phyloP scores from a whole-genome alignment of 2,329 filamentous ascomycete species.

The Alternaria alternata region DNA sequence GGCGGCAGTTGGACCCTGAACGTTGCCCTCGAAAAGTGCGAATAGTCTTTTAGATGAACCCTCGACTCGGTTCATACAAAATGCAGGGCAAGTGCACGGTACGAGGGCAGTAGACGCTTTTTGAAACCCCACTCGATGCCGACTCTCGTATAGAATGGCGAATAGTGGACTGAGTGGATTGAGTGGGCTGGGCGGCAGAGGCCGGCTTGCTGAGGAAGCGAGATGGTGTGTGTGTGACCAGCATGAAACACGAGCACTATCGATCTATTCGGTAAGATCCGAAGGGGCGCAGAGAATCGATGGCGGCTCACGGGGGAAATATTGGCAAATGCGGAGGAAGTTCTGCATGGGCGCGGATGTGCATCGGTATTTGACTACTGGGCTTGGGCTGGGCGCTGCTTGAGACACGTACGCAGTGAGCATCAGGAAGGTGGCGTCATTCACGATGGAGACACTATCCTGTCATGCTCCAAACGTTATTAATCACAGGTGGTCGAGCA shows the following conservation, averaged over 20 bases:
- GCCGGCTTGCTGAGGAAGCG: conserved; percentile 24
- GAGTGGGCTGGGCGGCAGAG: conserved; percentile 21
- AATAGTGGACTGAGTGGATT: conserved; percentile 14
- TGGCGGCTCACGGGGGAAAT: conserved; percentile 14
- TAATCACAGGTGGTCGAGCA: conserved; percentile 5
- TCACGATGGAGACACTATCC: not conserved
- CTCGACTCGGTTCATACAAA: not conserved
- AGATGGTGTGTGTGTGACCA: conserved; percentile 20
- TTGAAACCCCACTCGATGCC: conserved; percentile 21
- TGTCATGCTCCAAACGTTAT: not conserved
- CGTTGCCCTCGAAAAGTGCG: not conserved
- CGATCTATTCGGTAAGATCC: conserved; percentile 24
- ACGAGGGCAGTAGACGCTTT: conserved; percentile 11
- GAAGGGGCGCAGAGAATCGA: conserved; percentile 13
- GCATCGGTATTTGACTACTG: conserved; percentile 13
- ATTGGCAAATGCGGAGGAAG: conserved; percentile 9
- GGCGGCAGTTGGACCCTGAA: conserved; percentile 12
- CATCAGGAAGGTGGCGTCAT: conserved; percentile 15
- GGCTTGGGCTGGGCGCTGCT: conserved; percentile 11
- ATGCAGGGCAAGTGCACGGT: conserved; percentile 19
- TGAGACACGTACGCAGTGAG: conserved; percentile 14
- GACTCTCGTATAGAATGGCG: conserved; percentile 25
- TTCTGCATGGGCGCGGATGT: conserved; percentile 6
- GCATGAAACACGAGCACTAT: conserved; percentile 22
- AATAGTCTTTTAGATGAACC: not conserved